These are phyloP conservation scores for Fusarium sp. DNA, from an alignment of 2,329 filamentous ascomycete species.

Conservation along the genomic window DNA sequence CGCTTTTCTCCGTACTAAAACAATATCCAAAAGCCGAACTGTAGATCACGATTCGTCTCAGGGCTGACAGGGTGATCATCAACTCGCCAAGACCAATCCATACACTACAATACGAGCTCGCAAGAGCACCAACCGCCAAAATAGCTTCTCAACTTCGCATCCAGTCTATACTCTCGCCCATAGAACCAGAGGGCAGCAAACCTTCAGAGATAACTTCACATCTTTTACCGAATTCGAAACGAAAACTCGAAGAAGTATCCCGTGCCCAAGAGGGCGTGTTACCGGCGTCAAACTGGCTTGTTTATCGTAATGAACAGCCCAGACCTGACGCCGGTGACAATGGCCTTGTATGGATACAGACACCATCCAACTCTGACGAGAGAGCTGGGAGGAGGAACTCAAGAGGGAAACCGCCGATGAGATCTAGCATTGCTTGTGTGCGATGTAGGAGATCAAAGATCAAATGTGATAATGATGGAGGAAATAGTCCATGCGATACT, in stretches of 20 bases:
- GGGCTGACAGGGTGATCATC: background rate
- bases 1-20: background rate
- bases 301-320: background rate
- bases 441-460: conserved; percentile 85
- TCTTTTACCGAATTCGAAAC: background rate
- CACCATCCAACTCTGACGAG: conserved; percentile 13
- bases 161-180: conserved; percentile 63
- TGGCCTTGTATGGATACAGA: background rate
- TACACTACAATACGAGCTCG: conserved; percentile 13
- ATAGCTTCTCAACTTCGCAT: conserved; percentile 65
- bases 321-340: background rate
- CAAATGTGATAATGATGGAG: conserved; percentile 85
- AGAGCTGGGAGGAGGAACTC: conserved; percentile 31
- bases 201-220: conserved; percentile 37
- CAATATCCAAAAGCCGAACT: background rate
- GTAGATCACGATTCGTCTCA: background rate
- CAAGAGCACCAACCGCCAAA: conserved; percentile 57
- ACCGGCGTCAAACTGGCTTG: background rate
- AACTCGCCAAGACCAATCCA: background rate
- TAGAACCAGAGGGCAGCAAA: conserved; percentile 57
- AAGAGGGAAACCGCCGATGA: conserved; percentile 64
- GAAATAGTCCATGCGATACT: conserved; percentile 77
- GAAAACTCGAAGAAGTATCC: conserved; percentile 12
- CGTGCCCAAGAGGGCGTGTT: background rate
- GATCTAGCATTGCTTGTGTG: conserved; percentile 83